Base-by-base conservation (phyloP, 2,329 filamentous ascomycete species). In the Curvularia verruculosa region DNA sequence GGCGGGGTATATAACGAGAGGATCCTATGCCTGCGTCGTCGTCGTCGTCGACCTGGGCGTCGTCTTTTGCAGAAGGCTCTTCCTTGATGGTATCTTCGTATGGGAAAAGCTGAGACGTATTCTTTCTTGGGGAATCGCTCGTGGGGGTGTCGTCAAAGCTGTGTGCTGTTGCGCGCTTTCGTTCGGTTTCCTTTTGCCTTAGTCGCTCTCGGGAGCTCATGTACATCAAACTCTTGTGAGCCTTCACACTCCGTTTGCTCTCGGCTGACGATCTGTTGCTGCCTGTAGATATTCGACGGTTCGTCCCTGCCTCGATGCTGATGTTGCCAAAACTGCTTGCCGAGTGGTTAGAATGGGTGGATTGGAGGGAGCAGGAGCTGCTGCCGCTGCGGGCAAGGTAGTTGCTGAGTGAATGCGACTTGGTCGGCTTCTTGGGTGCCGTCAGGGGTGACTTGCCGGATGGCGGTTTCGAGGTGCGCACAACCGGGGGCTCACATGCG, bases 391-490 rank as follows among this genome's bases (percentile, higher is more conserved):
- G 65, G 34, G 85, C 82, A 44, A 90, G 79, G 40, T 90, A 83
- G 40, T 83, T 85, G 67, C 83, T 85, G 41, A 90, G 71, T 12
- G 85, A 84, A 49, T 70, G 66, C 45, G 74, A 59, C 65, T 74
- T 76, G 49, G 72, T 72, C 45, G 64, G 67, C 66, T 73, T 75
- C 26, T 70, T 72, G 80, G 85, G 83, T 0, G 87, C 85, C n/a
- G 89, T 92, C 49, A 90, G 78, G 18, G 87, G 79, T 24, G 90
- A 92, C 67, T 87, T 86, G 52, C 90, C 90, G 49, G 89, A 91
- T 0, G 90, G 90, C 7, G 88, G 89, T 74, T 93, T 93, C 29
- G 91, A 86, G 29, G 93, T 96, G 62, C 89, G 88, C 66, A 96
- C 85, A 52, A 94, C 85, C 18, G 92, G 92, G 12, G 91, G 78